phyloP scores from a whole-genome alignment of 441 rosid genomes.

The Dalechampia spathulata region DNA sequence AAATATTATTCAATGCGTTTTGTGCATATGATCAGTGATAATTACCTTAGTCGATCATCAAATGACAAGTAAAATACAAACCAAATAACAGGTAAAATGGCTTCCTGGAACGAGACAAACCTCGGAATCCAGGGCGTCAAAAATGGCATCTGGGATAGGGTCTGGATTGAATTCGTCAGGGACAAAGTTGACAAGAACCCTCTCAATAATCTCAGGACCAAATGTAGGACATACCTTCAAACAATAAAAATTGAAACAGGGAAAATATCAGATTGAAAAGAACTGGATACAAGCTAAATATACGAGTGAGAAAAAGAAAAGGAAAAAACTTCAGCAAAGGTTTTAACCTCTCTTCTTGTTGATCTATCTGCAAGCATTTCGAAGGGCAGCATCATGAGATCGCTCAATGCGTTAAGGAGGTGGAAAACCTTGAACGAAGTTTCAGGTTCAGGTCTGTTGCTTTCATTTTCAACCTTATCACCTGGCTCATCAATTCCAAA shows the following conservation, averaged over 20 bases:
- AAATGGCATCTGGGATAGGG: constrained; percentile 60
- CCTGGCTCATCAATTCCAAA: constrained; percentile 53
- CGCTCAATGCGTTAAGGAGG: constrained; percentile 77
- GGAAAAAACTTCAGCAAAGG: background rate
- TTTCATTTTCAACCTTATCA: constrained; percentile 20
- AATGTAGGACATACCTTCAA: constrained; percentile 78
- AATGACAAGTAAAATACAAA: too few relatives aligned
- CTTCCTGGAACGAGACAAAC: constrained; percentile 26
- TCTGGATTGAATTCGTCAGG: constrained; percentile 91
- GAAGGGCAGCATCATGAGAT: constrained; percentile 96
- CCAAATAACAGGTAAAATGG: too few relatives aligned
- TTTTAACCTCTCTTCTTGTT: constrained; percentile 67
- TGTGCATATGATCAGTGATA: background rate
- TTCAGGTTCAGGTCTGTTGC: constrained; percentile 27
- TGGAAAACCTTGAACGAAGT: constrained; percentile 58
- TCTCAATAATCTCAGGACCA: constrained; percentile 50
- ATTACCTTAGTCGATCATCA: too few relatives aligned
- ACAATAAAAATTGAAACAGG: constrained; percentile 3
- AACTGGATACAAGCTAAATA: background rate
- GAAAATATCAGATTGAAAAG: too few relatives aligned
- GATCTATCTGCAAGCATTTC: constrained; percentile 76
- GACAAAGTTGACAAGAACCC: constrained; percentile 64
- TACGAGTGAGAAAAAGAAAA: background rate
- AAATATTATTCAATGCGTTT: background rate
- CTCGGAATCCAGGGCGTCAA: constrained; percentile 69